These are phyloP conservation scores for Lycium barbarum DNA, from an alignment of 257 asterid genomes.

Conservation along the genomic window DNA sequence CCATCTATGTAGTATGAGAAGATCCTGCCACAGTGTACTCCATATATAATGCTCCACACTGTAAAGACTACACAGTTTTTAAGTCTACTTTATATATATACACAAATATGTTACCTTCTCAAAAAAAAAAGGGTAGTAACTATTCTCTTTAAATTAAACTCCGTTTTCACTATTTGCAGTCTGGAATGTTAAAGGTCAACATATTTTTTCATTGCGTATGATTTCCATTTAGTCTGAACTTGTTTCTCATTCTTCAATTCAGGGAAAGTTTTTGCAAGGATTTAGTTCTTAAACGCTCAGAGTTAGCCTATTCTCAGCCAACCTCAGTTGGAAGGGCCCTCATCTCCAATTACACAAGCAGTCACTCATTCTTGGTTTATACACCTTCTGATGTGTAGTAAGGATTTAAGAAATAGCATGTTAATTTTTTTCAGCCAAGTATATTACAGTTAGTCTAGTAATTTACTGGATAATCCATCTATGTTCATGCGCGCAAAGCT, in stretches of 20 bases:
- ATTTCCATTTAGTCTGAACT: neutral
- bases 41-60: neutral
- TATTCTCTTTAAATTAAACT: neutral
- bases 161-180: neutral
- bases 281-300: constrained; percentile 44
- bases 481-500: neutral
- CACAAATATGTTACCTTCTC: neutral
- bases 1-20: constrained; percentile 5
- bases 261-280: constrained; percentile 68
- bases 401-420: constrained; percentile 8
- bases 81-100: neutral
- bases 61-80: neutral
- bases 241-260: constrained; percentile 35
- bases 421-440: neutral
- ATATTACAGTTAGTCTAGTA: neutral
- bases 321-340: constrained; percentile 71
- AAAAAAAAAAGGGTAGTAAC: neutral
- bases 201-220: neutral
- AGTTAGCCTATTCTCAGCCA: constrained; percentile 81
- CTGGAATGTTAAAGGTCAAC: neutral
- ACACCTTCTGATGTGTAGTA: constrained; percentile 49
- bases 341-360: constrained; percentile 62
- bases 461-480: constrained; percentile 19
- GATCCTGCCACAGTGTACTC: neutral
- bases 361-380: constrained; percentile 62